A percentile compares a stretch with the other conserved stretches of the same genome.
phyloP scores from a whole-genome alignment of 371 early-diverging fungal species.

The Syncephalastrum monosporum region DNA sequence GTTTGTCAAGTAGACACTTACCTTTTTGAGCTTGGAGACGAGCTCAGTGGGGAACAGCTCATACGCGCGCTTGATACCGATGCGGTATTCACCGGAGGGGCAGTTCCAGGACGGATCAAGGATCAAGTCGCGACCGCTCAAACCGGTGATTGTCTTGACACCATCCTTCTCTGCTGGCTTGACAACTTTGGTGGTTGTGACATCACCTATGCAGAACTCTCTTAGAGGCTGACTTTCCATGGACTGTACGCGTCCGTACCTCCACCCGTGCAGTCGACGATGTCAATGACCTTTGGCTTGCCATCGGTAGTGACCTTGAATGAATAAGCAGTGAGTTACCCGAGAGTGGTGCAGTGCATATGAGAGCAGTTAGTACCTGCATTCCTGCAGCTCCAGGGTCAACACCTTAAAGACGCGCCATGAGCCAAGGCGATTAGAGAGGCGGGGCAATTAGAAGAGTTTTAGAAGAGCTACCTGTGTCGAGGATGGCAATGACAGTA shows the following conservation, averaged over 20 bases:
- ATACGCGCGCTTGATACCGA: constrained; percentile 80
- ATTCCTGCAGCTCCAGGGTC: constrained; percentile 90
- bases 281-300: constrained; percentile 85
- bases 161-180: constrained; percentile 48
- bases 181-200: constrained; percentile 61
- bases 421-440: not conserved
- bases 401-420: constrained; percentile 51
- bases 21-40: constrained; percentile 52
- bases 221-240: not conserved
- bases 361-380: constrained; percentile 38
- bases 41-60: constrained; percentile 80
- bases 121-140: constrained; percentile 76
- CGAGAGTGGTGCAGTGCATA: not conserved
- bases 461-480: constrained; percentile 58
- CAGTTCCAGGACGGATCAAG: constrained; percentile 73
- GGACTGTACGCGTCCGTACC: constrained; percentile 18
- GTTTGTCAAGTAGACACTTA: constrained; percentile 13
- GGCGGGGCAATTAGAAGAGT: not conserved
- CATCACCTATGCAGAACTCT: constrained; percentile 57
- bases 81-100: constrained; percentile 76
- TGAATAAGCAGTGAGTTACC: not conserved
- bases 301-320: constrained; percentile 79
- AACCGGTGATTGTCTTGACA: constrained; percentile 56
- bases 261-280: constrained; percentile 92
- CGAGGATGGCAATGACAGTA: constrained; percentile 87